Evolutionary conservation across 768 basidiomycete species (phyloP).

Genomic region (Tylopilus plumbeoviolaceoides): DNA sequence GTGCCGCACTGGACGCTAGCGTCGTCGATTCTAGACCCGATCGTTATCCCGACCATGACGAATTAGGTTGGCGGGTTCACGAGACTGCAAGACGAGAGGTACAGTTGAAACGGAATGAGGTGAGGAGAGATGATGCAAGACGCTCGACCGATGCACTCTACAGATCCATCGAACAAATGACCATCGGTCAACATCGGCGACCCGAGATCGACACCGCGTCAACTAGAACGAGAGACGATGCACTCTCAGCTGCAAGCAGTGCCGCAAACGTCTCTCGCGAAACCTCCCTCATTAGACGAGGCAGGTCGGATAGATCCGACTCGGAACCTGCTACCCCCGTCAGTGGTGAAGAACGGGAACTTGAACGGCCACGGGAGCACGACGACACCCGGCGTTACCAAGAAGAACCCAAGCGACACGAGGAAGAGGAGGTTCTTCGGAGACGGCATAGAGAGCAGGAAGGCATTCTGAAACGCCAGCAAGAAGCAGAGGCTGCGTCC

Average conservation of each 20-base stretch:
- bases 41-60: too few species aligned
- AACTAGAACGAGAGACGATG: constrained; percentile 31
- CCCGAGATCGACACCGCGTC: constrained; percentile 25
- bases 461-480: too few species aligned
- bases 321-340: too few species aligned
- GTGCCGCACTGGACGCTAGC: too few species aligned
- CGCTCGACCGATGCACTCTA: constrained; percentile 35
- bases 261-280: constrained; percentile 23
- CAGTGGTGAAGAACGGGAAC: too few species aligned
- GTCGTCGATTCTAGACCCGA: too few species aligned
- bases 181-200: constrained; percentile 17
- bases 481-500: constrained; percentile 19
- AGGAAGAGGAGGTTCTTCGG: too few species aligned
- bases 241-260: constrained; percentile 22
- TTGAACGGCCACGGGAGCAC: too few species aligned
- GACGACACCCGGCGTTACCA: too few species aligned
- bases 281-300: constrained; percentile 19
- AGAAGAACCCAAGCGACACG: too few species aligned
- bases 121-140: constrained; percentile 34
- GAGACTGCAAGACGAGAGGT: constrained; percentile 30
- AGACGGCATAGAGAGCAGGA: too few species aligned
- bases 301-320: too few species aligned
- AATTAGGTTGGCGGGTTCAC: constrained; percentile 32
- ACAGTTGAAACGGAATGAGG: constrained; percentile 31
- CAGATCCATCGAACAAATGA: constrained; percentile 16